Base-by-base conservation (phyloP, 1,139 yeast species). In the Debaryomyces fabryi region DNA sequence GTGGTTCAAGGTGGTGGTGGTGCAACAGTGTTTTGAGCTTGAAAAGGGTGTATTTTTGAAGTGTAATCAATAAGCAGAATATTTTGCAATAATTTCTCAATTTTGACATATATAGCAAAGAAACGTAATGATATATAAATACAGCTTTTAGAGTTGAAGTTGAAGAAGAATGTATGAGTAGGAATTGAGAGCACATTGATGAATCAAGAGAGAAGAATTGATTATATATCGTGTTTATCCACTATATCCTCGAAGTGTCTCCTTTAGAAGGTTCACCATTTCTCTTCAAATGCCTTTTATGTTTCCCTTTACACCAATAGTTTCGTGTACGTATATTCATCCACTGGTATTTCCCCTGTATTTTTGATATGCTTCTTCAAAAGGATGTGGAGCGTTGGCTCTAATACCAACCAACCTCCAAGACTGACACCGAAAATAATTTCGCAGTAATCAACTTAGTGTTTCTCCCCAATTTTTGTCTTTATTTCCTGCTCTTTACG, bases 351-450 rank as follows among this genome's bases (percentile, higher is more conserved):
- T 3, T 42, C 36, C 5, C 58, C 58, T 9, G 48, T 49, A n/a
- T 10, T 39, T 32, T 7, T 50, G 45, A 5, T 16, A 18, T 4
- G 54, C 54, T 10, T 49, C 44, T 5, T 62, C 63, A 52, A 61
- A 64, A 4, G 64, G 33, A 24, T 57, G 52, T 4, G 68, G 66
- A 2, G 62, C 61, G 18, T 64, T 64, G 68, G 68, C 46, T 64
- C 68, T n/a, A 62, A 52, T 2, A 64, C 63, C n/a, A 64, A 51
- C 68, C 68, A 64, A 4, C 68, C 68, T 8, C 69, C 69, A 38
- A 64, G 49, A 47, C 59, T 60, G 8, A 64, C 68, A 1, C 68
- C 68, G 37, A 53, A 45, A 6, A 47, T 9, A 23, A 49, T 50
- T 56, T 50, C n/a, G 6, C 33, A 15, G 12, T 27, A 16, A 9